Evolutionary conservation across 1,284 basidiomycete species (phyloP).

Genomic region (Cystobasidiaceae sp.): DNA sequence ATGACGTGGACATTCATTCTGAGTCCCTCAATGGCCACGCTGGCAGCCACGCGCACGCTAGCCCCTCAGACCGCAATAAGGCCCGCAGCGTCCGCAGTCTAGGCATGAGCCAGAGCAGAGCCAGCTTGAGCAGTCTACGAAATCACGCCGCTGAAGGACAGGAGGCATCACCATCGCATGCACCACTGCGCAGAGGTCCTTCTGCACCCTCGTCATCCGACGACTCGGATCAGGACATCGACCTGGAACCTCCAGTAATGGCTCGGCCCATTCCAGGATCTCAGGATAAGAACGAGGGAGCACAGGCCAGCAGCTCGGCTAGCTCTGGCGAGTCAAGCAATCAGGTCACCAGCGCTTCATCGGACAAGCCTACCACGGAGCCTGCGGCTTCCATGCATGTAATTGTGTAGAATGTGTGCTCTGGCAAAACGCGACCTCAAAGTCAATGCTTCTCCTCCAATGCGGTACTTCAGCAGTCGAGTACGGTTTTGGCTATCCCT

Average conservation of each 20-base stretch:
- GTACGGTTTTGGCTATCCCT: too few relatives aligned
- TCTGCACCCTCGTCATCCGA: not conserved
- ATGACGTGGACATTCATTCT: conserved; percentile 10
- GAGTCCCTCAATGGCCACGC: too few relatives aligned
- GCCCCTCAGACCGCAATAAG: conserved; percentile 4
- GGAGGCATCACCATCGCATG: not conserved
- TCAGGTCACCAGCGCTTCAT: too few relatives aligned
- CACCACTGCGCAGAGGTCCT: not conserved
- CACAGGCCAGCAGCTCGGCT: too few relatives aligned
- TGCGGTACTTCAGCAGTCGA: too few relatives aligned
- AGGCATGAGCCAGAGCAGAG: conserved; percentile 9
- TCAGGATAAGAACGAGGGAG: too few relatives aligned
- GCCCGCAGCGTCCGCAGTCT: conserved; percentile 8
- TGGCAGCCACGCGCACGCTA: too few relatives aligned
- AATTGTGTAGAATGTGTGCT: conserved; percentile 6
- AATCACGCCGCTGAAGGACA: not conserved
- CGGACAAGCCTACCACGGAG: not conserved
- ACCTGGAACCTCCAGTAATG: not conserved
- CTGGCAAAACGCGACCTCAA: too few relatives aligned
- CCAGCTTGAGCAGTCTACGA: conserved; percentile 6
- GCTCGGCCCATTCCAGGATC: not conserved
- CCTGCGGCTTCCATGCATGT: not conserved
- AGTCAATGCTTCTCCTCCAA: too few relatives aligned
- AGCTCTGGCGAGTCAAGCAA: too few relatives aligned
- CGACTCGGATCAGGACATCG: conserved; percentile 12